A percentile compares a stretch with the other conserved stretches of the same genome.
phyloP scores from a whole-genome alignment of 2,329 filamentous ascomycete species.

The Aspergillus pseudoviridinutans region DNA sequence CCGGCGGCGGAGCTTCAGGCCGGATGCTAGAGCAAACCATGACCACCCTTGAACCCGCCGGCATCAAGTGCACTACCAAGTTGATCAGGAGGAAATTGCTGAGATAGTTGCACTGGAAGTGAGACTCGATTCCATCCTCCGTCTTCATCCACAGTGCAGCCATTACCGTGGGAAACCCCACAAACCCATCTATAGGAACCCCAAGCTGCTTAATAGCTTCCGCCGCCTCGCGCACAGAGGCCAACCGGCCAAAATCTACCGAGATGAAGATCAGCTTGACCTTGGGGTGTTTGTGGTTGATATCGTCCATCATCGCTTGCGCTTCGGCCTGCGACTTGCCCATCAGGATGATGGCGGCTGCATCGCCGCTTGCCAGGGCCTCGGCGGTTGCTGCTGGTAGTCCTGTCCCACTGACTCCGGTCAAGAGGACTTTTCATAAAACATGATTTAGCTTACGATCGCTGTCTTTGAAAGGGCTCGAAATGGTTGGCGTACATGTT shows the following conservation, averaged over 20 bases:
- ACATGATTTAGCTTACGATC: background rate
- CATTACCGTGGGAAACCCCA: conserved; percentile 17
- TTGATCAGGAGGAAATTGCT: conserved; percentile 22
- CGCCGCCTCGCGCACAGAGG: conserved; percentile 16
- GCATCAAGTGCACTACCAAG: conserved; percentile 13
- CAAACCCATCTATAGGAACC: conserved; percentile 19
- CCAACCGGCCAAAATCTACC: conserved; percentile 11
- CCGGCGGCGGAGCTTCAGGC: conserved; percentile 15
- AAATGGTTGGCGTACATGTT: conserved; percentile 20
- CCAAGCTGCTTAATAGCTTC: conserved; percentile 11
- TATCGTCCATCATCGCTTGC: conserved; percentile 21
- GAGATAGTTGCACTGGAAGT: conserved; percentile 26
- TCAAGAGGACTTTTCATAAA: conserved; percentile 20
- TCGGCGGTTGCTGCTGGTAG: conserved; percentile 25
- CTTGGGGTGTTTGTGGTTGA: conserved; percentile 16
- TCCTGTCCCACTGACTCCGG: conserved; percentile 19
- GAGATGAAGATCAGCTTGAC: conserved; percentile 20
- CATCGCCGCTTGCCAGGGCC: conserved; percentile 22
- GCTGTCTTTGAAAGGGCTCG: background rate
- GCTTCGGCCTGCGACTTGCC: conserved; percentile 22
- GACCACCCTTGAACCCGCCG: conserved; percentile 13
- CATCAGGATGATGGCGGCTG: conserved; percentile 25
- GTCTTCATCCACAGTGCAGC: conserved; percentile 17
- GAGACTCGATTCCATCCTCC: conserved; percentile 19
- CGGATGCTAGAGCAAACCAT: conserved; percentile 20